phyloP scores from a whole-genome alignment of 2,329 filamentous ascomycete species.

The Coniochaeta hoffmannii region DNA sequence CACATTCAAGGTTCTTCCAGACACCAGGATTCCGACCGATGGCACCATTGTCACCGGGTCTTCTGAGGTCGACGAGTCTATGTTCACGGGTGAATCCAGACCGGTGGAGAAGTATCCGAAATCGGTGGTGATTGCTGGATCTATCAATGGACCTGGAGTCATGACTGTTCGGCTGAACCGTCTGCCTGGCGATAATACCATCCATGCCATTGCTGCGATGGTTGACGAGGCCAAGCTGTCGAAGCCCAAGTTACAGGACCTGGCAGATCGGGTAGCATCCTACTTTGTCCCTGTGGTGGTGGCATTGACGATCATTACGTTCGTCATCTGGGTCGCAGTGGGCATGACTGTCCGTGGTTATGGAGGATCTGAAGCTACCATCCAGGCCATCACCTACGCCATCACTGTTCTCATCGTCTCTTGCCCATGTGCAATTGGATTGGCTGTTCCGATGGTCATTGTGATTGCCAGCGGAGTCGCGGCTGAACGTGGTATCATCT shows the following conservation, averaged over 20 bases:
- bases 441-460: constrained; percentile 71
- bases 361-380: constrained; percentile 40
- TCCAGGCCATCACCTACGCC: constrained; percentile 60
- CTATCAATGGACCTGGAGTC: constrained; percentile 57
- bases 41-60: constrained; percentile 48
- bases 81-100: constrained; percentile 65
- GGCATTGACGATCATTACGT: constrained; percentile 46
- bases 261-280: constrained; percentile 60
- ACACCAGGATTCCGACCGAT: constrained; percentile 58
- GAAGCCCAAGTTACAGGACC: constrained; percentile 60
- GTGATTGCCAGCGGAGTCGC: constrained; percentile 63
- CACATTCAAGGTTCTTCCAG: constrained; percentile 53
- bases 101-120: constrained; percentile 51
- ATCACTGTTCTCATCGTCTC: constrained; percentile 69
- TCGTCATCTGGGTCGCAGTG: constrained; percentile 59
- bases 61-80: constrained; percentile 68
- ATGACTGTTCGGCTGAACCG: constrained; percentile 51
- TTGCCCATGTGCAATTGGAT: constrained; percentile 70
- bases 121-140: constrained; percentile 57
- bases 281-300: constrained; percentile 65
- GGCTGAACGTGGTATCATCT: constrained; percentile 57
- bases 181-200: constrained; percentile 65
- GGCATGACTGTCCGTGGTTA: constrained; percentile 33
- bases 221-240: constrained; percentile 63
- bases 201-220: constrained; percentile 59